phyloP scores from a whole-genome alignment of 768 basidiomycete genomes.

The Lactifluus rugatus region DNA sequence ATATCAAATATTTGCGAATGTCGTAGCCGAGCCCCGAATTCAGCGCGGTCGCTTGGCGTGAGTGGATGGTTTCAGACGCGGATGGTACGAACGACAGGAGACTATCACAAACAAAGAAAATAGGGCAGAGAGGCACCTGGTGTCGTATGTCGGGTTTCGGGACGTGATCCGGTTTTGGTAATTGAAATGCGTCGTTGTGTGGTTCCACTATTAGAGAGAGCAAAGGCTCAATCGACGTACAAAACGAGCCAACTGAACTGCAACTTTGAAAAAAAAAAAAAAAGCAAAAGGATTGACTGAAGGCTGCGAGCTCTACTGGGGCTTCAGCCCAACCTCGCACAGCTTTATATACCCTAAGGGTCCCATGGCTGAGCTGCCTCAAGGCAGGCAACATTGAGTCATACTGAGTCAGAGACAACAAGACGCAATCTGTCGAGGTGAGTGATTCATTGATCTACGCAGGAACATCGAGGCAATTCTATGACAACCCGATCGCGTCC shows the following conservation, averaged over 20 bases:
- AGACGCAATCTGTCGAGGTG: neutral
- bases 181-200: neutral
- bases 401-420: conserved; percentile 1
- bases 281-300: neutral
- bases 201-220: neutral
- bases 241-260: neutral
- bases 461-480: neutral
- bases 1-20: neutral
- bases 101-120: neutral
- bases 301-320: neutral
- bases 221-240: neutral
- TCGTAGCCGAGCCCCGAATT: neutral
- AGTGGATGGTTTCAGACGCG: neutral
- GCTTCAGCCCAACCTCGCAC: neutral
- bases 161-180: neutral
- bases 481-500: neutral
- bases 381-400: neutral
- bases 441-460: conserved; percentile 4
- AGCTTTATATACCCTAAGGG: neutral
- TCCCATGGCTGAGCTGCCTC: neutral
- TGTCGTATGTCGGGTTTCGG: neutral
- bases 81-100: neutral
- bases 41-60: neutral
- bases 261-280: neutral
- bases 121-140: no score